A percentile compares a stretch with the other conserved stretches of the same genome.
phyloP scores from a whole-genome alignment of 2,329 filamentous ascomycete species.

The Ophiostoma piceae region DNA sequence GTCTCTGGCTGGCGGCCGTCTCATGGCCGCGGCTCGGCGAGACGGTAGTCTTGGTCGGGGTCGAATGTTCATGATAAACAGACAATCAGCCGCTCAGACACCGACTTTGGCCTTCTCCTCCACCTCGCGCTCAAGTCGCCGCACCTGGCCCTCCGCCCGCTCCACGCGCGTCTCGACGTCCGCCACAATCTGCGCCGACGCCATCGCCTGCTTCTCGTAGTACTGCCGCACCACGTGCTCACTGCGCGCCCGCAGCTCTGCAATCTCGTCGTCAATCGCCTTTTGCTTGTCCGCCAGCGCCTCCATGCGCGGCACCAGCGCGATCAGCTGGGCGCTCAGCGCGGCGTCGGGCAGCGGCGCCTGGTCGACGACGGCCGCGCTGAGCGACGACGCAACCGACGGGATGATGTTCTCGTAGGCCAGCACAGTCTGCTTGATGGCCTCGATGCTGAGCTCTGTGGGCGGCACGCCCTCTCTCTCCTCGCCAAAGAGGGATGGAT shows the following conservation, averaged over 20 bases:
- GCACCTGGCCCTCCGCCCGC: slow-evolving; percentile 59
- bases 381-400: slow-evolving; percentile 52
- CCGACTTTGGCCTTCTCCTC: slow-evolving; percentile 10
- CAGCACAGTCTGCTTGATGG: slow-evolving; percentile 52
- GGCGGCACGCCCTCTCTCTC: slow-evolving; percentile 44
- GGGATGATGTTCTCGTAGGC: slow-evolving; percentile 53
- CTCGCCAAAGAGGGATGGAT: slow-evolving; percentile 52
- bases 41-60: background rate
- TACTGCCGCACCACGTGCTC: slow-evolving; percentile 60
- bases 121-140: slow-evolving; percentile 50
- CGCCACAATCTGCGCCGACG: slow-evolving; percentile 62
- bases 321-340: slow-evolving; percentile 52
- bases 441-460: slow-evolving; percentile 47
- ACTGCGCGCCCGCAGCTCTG: slow-evolving; percentile 58
- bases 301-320: slow-evolving; percentile 57
- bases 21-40: background rate
- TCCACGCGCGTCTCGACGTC: slow-evolving; percentile 65
- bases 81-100: background rate
- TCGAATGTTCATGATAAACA: background rate
- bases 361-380: slow-evolving; percentile 47
- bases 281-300: slow-evolving; percentile 56
- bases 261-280: slow-evolving; percentile 58
- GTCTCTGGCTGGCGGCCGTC: background rate
- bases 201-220: slow-evolving; percentile 68
- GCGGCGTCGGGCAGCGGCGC: slow-evolving; percentile 48